Percentiles rank a stretch among this genome's conserved stretches.
Conservation (phyloP, 768 basidiomycete genomes). For the Lactarius pseudohatsudake region DNA sequence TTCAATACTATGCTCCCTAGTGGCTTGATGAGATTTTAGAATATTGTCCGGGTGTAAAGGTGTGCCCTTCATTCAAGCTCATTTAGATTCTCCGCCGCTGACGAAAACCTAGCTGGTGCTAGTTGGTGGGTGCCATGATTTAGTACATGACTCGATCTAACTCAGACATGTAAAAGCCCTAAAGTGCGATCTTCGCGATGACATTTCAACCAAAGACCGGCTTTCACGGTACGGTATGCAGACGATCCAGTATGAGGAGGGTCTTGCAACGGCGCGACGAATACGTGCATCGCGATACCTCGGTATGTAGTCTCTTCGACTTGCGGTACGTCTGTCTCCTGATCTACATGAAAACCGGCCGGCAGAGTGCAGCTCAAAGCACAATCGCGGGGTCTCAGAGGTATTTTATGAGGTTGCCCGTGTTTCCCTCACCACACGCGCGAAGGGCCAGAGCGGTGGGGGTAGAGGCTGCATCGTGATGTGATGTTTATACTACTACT, state of each 20-base stretch:
- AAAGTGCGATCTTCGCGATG: constrained; percentile 95
- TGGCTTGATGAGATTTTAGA: constrained; percentile 93
- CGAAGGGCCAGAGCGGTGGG: constrained; percentile 55
- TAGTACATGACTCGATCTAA: constrained; percentile 14
- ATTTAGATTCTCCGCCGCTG: not conserved
- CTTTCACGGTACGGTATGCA: constrained; percentile 67
- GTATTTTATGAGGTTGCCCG: constrained; percentile 92
- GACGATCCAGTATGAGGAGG: constrained; percentile 90
- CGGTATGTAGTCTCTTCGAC: constrained; percentile 49
- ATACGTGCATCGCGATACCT: constrained; percentile 93
- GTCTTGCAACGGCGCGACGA: constrained; percentile 80
- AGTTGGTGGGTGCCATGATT: constrained; percentile 61
- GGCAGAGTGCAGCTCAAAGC: constrained; percentile 95
- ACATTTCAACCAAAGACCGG: constrained; percentile 66
- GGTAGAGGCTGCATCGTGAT: constrained; percentile 54
- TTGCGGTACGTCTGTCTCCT: not conserved
- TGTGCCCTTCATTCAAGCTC: constrained; percentile 38
- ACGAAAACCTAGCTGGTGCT: constrained; percentile 63
- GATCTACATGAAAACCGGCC: not conserved
- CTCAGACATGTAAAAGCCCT: constrained; percentile 55
- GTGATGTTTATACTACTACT: constrained; percentile 39
- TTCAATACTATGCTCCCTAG: constrained; percentile 41
- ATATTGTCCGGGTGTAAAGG: constrained; percentile 94
- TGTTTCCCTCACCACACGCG: constrained; percentile 72
- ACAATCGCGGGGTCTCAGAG: constrained; percentile 91